These are phyloP conservation scores for Carex parvula DNA, from an alignment of 176 grass and related monocot species.

Conservation along the genomic window DNA sequence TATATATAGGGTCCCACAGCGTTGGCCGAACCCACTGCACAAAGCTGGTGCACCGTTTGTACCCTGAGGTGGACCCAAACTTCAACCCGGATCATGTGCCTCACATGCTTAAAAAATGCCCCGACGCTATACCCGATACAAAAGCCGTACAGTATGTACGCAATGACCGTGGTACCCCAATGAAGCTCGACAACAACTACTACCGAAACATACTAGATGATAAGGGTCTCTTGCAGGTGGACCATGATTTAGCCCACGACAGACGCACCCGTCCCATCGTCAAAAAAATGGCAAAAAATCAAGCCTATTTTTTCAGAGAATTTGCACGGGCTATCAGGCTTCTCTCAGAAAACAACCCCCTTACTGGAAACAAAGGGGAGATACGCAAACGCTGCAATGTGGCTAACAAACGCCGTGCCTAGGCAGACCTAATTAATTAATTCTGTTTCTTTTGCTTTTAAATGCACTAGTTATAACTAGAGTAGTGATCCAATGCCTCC, in stretches of 20 bases:
- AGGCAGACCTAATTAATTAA: background rate
- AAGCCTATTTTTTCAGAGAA: constrained; percentile 32
- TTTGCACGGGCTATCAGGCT: constrained; percentile 21
- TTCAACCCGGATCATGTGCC: constrained; percentile 34
- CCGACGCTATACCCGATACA: constrained; percentile 25
- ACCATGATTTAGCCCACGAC: constrained; percentile 32
- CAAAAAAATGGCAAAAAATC: constrained; percentile 32
- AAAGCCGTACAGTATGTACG: constrained; percentile 37
- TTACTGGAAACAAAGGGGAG: constrained; percentile 37
- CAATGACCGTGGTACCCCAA: constrained; percentile 34
- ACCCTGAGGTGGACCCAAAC: constrained; percentile 26
- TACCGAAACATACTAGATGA: constrained; percentile 32
- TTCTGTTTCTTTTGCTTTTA: background rate
- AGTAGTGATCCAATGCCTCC: too few species aligned
- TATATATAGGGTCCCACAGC: constrained; percentile 25
- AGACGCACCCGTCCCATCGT: constrained; percentile 21
- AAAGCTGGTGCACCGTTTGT: constrained; percentile 38
- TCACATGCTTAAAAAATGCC: constrained; percentile 37
- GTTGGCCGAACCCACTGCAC: constrained; percentile 34
- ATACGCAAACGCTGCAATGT: constrained; percentile 33
- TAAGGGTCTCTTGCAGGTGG: constrained; percentile 37
- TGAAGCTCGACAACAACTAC: constrained; percentile 35
- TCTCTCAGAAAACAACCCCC: constrained; percentile 33
- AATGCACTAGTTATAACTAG: background rate
- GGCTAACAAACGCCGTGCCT: constrained; percentile 20